Base-by-base conservation (phyloP, 176 grass and related monocot species). In the Neostapfia colusana region DNA sequence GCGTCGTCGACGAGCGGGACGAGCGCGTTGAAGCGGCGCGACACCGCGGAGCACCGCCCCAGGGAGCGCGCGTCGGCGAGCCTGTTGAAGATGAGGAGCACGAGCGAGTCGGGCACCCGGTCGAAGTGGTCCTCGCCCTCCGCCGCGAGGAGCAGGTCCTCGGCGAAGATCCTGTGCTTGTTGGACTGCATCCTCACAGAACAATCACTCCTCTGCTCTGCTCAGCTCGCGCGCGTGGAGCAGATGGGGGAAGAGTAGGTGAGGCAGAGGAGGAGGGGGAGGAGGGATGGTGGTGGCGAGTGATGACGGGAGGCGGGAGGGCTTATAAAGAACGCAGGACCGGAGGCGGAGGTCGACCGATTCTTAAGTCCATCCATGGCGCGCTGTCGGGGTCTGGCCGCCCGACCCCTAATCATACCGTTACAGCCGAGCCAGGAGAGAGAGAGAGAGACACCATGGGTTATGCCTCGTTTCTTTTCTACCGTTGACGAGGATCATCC, bases 71-170 rank as follows among this genome's bases (percentile, higher is more conserved):
- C 87, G 69, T 93, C 91, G n/a, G 91, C 84, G 17, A 90, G 84
- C 77, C 76, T 87, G 84, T 93, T 93, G 81, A 93, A 90, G 81
- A 93, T 85, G 84, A 93, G 60, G 31, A 93, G 87, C 25, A 90
- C 78, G 10, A 93, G 74, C 21, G 91, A 87, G 82, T 93, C 91
- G 3, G 91, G 91, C 1, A 93, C 36, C 23, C 44, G 79, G 59
- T 93, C 91, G 64, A 93, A 93, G 83, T 87, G 78, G 87, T 90
- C 91, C 60, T 87, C 86, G 7, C 56, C 81, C 5, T 70, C 55
- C 8, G 59, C 71, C 70, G 71, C 77, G 9, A 83, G 68, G 77
- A 90, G 83, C 39, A 74, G 79, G 63, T 89, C 73, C 64, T 93
- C 87, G 1, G 90, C 87, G 74, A 89, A 86, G 55, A 93, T 57